Percentiles rank a stretch among this genome's conserved stretches.
Evolutionary conservation across 257 asterid species (phyloP).

Genomic region (Anisodus tanguticus): DNA sequence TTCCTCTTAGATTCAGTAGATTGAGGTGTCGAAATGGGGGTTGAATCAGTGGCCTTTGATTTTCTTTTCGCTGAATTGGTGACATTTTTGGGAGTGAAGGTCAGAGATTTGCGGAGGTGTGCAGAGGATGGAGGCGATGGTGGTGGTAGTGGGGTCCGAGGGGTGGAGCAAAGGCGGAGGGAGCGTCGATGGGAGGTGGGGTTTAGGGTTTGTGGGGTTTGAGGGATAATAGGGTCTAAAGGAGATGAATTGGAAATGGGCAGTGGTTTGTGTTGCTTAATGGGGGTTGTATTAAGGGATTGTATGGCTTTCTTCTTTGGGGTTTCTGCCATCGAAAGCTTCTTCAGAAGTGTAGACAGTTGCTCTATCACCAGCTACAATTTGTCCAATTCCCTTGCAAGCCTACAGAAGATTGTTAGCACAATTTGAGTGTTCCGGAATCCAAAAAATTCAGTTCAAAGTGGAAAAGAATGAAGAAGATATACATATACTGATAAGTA

Average conservation of each 20-base stretch:
- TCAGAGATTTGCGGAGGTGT: constrained; percentile 38
- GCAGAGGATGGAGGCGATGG: constrained; percentile 30
- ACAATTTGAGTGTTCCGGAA: neutral
- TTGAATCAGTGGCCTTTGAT: constrained; percentile 5
- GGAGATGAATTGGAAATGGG: constrained; percentile 37
- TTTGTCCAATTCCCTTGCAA: constrained; percentile 4
- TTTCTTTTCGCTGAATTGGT: constrained; percentile 28
- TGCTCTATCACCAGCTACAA: neutral
- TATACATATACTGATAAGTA: neutral
- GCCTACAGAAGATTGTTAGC: neutral
- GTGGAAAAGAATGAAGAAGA: neutral
- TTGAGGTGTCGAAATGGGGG: constrained; percentile 50
- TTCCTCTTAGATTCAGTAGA: constrained; percentile 53
- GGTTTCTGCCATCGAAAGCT: constrained; percentile 54
- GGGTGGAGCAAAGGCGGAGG: constrained; percentile 54
- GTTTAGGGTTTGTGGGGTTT: constrained; percentile 50
- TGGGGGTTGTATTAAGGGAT: constrained; percentile 35
- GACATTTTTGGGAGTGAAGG: constrained; percentile 36
- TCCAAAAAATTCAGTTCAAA: neutral
- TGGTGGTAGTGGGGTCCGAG: constrained; percentile 34
- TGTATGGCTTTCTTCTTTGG: constrained; percentile 51
- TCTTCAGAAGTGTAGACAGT: neutral
- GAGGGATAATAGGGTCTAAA: constrained; percentile 44
- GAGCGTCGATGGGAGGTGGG: constrained; percentile 64
- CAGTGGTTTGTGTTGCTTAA: neutral